Evolutionary conservation across 768 basidiomycete species (phyloP).

Genomic region (Podaxis rugospora): DNA sequence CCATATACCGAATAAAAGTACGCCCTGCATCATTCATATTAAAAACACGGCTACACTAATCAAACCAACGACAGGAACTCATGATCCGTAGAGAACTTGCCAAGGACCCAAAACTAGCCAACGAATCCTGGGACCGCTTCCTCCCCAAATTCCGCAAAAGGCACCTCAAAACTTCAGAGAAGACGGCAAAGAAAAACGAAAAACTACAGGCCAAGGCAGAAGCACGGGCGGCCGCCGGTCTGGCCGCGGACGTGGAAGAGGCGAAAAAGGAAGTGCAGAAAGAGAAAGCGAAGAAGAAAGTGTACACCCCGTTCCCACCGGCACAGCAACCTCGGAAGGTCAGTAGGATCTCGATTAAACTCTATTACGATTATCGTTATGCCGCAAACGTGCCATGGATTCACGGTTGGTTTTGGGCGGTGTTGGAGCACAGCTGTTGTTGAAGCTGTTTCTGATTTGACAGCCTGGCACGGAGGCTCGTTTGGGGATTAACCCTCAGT

Average conservation of each 20-base stretch:
- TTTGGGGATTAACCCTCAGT: not conserved
- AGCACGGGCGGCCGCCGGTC: slow-evolving; percentile 63
- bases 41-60: not conserved
- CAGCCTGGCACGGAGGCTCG: not conserved
- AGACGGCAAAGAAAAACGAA: slow-evolving; percentile 89
- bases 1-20: slow-evolving; percentile 98
- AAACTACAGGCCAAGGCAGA: slow-evolving; percentile 53
- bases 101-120: slow-evolving; percentile 94
- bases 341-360: slow-evolving; percentile 6
- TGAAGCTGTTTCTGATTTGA: not conserved
- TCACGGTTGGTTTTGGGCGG: not conserved
- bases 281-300: slow-evolving; percentile 67
- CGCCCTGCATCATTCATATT: not conserved
- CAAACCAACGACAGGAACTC: slow-evolving; percentile 59
- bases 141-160: slow-evolving; percentile 92
- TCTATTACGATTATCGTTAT: not conserved
- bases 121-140: slow-evolving; percentile 96
- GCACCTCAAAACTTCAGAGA: slow-evolving; percentile 91
- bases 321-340: slow-evolving; percentile 92
- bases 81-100: slow-evolving; percentile 98
- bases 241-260: slow-evolving; percentile 32
- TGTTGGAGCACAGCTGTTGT: not conserved
- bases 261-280: slow-evolving; percentile 33
- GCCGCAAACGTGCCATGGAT: not conserved
- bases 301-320: slow-evolving; percentile 99